Evolutionary conservation across 495 filamentous ascomycete species (phyloP).

Genomic region (Daldinia decipiens): DNA sequence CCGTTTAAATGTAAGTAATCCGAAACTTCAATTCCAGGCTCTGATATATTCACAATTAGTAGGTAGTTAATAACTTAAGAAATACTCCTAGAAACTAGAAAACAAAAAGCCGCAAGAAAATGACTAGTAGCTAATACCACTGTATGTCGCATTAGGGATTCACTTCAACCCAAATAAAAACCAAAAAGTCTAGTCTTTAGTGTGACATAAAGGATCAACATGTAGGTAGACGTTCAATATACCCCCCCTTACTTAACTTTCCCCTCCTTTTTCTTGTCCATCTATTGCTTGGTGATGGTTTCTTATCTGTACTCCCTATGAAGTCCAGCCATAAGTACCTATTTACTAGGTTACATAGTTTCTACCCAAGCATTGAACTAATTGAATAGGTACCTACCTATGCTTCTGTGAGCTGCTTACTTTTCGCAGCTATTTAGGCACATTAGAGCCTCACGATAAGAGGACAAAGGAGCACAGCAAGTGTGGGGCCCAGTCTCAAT

Average conservation of each 20-base stretch:
- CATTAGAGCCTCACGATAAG: constrained; percentile 40
- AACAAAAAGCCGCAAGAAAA: not conserved
- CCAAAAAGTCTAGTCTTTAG: not conserved
- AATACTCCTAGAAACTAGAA: not conserved
- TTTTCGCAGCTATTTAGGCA: constrained; percentile 32
- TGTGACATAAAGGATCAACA: not conserved
- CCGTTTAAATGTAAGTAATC: not conserved
- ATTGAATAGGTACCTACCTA: not conserved
- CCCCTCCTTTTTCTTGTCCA: not conserved
- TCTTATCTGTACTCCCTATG: constrained; percentile 14
- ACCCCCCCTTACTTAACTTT: not conserved
- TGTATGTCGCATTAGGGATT: not conserved
- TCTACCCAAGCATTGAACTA: not conserved
- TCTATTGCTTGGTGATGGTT: not conserved
- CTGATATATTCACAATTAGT: not conserved
- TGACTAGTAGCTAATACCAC: not conserved
- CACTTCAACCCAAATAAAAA: not conserved
- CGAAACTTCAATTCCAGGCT: not conserved
- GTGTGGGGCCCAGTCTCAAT: constrained; percentile 17
- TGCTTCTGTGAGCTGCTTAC: constrained; percentile 2
- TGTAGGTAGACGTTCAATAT: not conserved
- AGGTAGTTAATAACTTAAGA: not conserved
- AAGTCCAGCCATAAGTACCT: not conserved
- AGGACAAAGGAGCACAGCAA: constrained; percentile 9
- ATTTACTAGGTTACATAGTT: not conserved